Evolutionary conservation across 2,329 filamentous ascomycete genomes (phyloP), one percentile per base, ranked within the genome.

Genomic region (Exophiala sideris): DNA sequence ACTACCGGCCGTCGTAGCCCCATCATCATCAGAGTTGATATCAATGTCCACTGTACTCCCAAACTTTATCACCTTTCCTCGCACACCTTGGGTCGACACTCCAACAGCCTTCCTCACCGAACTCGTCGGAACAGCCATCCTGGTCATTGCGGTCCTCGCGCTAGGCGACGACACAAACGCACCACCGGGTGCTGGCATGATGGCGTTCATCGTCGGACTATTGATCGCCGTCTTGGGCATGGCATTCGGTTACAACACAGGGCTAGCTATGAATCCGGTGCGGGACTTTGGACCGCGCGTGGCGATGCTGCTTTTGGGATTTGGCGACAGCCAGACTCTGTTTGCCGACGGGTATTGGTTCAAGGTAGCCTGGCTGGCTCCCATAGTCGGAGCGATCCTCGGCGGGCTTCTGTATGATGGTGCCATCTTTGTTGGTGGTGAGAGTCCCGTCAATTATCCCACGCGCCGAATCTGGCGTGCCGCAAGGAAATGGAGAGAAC

Each of bases 371-470:
- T 71, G 71, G 52, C 78, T 71, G 70, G 74, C 66, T 9, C 70
- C 71, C 0, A 52, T 71, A 16, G 57, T 57, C 41, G 77, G 72
- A 9, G 69, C 68, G 21, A 69, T 76, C 21, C 66, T 73, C 38
- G 75, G 76, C 1, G 76, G 66, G 7, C 76, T 78, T 57, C 64
- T 79, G 54, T 80, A 81, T 64, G 78, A 80, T 63, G 70, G 74
- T 57, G 73, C 72, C 59, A 79, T 75, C 58, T 80, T 79, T 60
- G 75, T 74, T 1, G 73, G 75, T 4, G 76, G 76, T 1, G 77
- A 79, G 61, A 74, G 71, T 40, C 78, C 77, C 11, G 75, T 78
- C 52, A 80, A 76, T 65, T 76, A 81, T 66, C 74, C 74, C 2
- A 72, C 75, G 21, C 69, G 68, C 56, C 66, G 72, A 44, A 73